Evolutionary conservation across 2,329 filamentous ascomycete genomes (phyloP).

Genomic region (Hypomyces rosellus): DNA sequence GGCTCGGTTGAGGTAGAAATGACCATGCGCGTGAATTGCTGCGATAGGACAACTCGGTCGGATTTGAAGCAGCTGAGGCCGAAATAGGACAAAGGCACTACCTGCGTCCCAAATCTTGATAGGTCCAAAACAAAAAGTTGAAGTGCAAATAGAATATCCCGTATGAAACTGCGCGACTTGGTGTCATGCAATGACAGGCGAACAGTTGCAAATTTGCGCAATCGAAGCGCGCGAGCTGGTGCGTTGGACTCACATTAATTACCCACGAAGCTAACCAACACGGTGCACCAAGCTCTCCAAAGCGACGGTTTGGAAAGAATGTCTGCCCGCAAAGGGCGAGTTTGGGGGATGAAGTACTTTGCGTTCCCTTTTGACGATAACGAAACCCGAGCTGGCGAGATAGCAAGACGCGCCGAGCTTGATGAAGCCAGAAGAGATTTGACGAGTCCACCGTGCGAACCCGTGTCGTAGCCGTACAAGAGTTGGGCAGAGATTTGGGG

Average conservation of each 20-base stretch:
- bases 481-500: constrained; percentile 2
- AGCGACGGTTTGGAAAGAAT: constrained; percentile 6
- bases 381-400: constrained; percentile 7
- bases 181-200: neutral
- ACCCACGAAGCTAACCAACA: neutral
- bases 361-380: constrained; percentile 9
- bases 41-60: no score
- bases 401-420: constrained; percentile 9
- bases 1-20: neutral
- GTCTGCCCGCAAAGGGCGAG: constrained; percentile 10
- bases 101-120: neutral
- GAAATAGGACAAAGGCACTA: no score
- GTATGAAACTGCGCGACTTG: neutral
- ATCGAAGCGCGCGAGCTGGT: constrained; percentile 5
- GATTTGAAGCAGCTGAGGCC: no score
- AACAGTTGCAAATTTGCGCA: constrained; percentile 9
- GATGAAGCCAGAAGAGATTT: neutral
- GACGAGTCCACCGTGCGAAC: neutral
- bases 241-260: constrained; percentile 8
- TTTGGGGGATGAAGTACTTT: constrained; percentile 7
- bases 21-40: neutral
- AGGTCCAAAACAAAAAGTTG: neutral
- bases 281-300: neutral
- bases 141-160: neutral
- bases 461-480: neutral